Base-by-base conservation (phyloP, 805 yeast genomes). In the Phaffomyces opuntiae region DNA sequence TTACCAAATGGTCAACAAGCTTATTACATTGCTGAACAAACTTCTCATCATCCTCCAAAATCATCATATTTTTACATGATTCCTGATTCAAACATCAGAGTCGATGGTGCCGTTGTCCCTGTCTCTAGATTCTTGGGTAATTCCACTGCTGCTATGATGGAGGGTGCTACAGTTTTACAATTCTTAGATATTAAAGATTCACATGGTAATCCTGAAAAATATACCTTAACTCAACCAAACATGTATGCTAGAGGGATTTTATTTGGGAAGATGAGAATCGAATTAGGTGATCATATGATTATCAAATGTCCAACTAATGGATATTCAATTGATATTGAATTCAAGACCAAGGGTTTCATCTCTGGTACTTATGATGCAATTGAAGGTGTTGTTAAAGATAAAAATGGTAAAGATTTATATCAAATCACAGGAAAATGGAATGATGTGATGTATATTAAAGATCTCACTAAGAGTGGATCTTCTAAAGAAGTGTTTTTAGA, bases 41-140 rank as follows among this genome's bases (percentile, higher is more conserved):
- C 97, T 0, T 86, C 96, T 31, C 99, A 93, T 60, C 99, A 93
- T 62, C 98, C 99, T n/a, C 99, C 99, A 13, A 85, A 93, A 62
- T 87, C 96, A 0, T 83, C 96, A 0, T 93, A 91, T 65, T 93
- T 89, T 61, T 93, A 87, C 62, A 71, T 83, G 65, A 76, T 87
- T 34, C 99, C 99, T 0, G 84, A 80, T 47, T 76, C 77, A 48
- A 78, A 78, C 53, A 86, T 93, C 48, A 77, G 93, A 51, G 88
- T 83, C 21, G 99, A 93, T 59, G 99, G 99, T 29, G 75, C 84
- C 13, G 80, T 89, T 17, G 73, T 88, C 38, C 99, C 99, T 21
- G 82, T 78, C 59, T 89, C 97, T 1, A 78, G 79, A 57, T 93
- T 93, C 57, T 70, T 91, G 49, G 99, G 99, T 31, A 93, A 93